Percentiles rank a stretch among this genome's conserved stretches.
phyloP scores from a whole-genome alignment of 192 early-diverging fungal genomes.

The Linderina pennispora region DNA sequence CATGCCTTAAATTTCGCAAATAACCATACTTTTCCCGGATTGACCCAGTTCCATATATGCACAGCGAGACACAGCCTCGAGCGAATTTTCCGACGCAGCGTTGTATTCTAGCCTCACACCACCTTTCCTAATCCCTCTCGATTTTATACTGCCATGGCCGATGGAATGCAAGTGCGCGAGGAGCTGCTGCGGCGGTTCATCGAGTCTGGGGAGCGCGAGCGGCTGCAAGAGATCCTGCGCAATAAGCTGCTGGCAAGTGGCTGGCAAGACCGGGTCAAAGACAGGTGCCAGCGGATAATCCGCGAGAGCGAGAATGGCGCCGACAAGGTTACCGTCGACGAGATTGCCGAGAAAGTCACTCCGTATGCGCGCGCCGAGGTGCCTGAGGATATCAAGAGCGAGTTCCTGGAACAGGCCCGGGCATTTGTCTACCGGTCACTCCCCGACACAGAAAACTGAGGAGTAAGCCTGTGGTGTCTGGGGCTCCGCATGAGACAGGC shows the following conservation, averaged over 20 bases:
- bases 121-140: too few species aligned
- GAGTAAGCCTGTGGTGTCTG: not conserved
- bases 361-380: slow-evolving; percentile 34
- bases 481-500: too few species aligned
- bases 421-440: slow-evolving; percentile 34
- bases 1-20: not conserved
- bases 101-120: too few species aligned
- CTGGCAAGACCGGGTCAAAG: slow-evolving; percentile 46
- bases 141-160: slow-evolving; percentile 3
- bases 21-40: too few species aligned
- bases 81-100: too few species aligned
- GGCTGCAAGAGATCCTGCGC: slow-evolving; percentile 44
- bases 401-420: slow-evolving; percentile 39
- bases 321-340: slow-evolving; percentile 36
- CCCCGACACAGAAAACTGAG: slow-evolving; percentile 27
- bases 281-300: slow-evolving; percentile 41
- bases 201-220: slow-evolving; percentile 46
- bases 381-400: slow-evolving; percentile 39
- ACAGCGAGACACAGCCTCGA: too few species aligned
- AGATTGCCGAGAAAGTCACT: slow-evolving; percentile 38
- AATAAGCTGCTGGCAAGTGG: slow-evolving; percentile 40
- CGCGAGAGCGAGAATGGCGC: slow-evolving; percentile 18
- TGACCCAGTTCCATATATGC: too few species aligned
- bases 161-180: slow-evolving; percentile 31
- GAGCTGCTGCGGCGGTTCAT: slow-evolving; percentile 43